phyloP scores from a whole-genome alignment of 2,329 filamentous ascomycete species.

The Cercospora sesami region DNA sequence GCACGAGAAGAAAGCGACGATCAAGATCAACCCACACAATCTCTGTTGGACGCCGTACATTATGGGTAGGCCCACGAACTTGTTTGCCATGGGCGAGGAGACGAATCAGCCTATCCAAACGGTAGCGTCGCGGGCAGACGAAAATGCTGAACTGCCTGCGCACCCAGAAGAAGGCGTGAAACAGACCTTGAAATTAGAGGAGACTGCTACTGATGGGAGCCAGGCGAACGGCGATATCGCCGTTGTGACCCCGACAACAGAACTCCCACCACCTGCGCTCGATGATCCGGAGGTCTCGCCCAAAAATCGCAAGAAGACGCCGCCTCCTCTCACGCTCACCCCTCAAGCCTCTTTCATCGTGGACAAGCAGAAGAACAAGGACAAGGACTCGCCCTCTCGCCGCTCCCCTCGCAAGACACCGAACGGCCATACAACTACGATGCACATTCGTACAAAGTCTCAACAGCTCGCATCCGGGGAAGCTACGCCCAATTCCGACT shows the following conservation, averaged over 20 bases:
- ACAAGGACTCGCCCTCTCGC: slow-evolving; percentile 32
- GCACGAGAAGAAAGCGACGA: slow-evolving; percentile 85
- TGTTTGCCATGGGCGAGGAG: slow-evolving; percentile 42
- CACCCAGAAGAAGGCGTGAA: slow-evolving; percentile 49
- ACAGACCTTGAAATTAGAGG: slow-evolving; percentile 31
- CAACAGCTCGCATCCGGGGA: slow-evolving; percentile 24
- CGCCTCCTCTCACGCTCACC: slow-evolving; percentile 31
- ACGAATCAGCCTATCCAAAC: slow-evolving; percentile 62
- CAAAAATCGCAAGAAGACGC: slow-evolving; percentile 31
- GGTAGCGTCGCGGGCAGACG: slow-evolving; percentile 76
- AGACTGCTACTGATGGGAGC: slow-evolving; percentile 17
- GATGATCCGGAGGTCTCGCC: slow-evolving; percentile 26
- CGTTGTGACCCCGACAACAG: slow-evolving; percentile 23
- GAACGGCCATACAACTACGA: slow-evolving; percentile 29
- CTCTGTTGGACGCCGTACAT: slow-evolving; percentile 96
- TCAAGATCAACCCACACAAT: slow-evolving; percentile 75
- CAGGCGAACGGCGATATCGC: slow-evolving; percentile 11
- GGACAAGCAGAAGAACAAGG: slow-evolving; percentile 16
- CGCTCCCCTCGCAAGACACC: slow-evolving; percentile 38
- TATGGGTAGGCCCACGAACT: slow-evolving; percentile 68
- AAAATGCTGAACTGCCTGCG: slow-evolving; percentile 54
- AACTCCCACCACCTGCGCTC: slow-evolving; percentile 24
- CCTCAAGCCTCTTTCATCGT: slow-evolving; percentile 33
- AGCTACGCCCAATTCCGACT: slow-evolving; percentile 30
- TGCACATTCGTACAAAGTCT: slow-evolving; percentile 17